Evolutionary conservation across 140 eudicot genomes (phyloP).

Genomic region (Stevia rebaudiana): DNA sequence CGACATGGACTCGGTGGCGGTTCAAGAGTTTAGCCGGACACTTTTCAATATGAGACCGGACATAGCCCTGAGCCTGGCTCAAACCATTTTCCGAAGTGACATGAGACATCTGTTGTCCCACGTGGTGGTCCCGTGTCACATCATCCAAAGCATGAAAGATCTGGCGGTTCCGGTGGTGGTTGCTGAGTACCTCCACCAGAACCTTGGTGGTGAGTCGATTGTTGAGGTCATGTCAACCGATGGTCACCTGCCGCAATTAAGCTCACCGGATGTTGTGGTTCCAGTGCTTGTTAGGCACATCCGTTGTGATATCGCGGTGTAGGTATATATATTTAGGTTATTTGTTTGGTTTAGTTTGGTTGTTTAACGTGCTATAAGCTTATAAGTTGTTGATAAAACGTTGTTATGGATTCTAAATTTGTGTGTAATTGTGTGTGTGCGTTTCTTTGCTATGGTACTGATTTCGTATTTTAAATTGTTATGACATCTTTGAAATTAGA

Average conservation of each 20-base stretch:
- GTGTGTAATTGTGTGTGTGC: constrained; percentile 5
- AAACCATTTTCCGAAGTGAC: constrained; percentile 62
- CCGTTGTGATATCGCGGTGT: constrained; percentile 49
- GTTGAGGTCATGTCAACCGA: constrained; percentile 93
- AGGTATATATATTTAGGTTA: constrained; percentile 15
- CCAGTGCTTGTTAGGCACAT: constrained; percentile 87
- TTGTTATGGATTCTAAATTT: background rate
- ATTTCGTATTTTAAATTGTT: no score
- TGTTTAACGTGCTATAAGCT: background rate
- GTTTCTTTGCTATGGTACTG: background rate
- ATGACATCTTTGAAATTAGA: no score
- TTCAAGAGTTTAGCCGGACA: constrained; percentile 81
- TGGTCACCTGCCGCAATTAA: constrained; percentile 95
- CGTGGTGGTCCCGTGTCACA: constrained; percentile 75
- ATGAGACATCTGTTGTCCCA: constrained; percentile 47
- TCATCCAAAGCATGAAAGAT: constrained; percentile 88
- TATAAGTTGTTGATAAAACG: constrained; percentile 17
- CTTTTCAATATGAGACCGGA: constrained; percentile 87
- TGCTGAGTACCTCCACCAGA: constrained; percentile 78
- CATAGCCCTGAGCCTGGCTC: constrained; percentile 57
- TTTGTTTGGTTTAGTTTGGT: constrained; percentile 8
- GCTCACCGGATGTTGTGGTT: constrained; percentile 83
- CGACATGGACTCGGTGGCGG: constrained; percentile 69
- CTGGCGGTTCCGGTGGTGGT: constrained; percentile 92
- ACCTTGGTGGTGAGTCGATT: constrained; percentile 74